These are phyloP conservation scores for Neurospora sp. DNA, from an alignment of 495 filamentous ascomycete genomes.

Conservation along the genomic window DNA sequence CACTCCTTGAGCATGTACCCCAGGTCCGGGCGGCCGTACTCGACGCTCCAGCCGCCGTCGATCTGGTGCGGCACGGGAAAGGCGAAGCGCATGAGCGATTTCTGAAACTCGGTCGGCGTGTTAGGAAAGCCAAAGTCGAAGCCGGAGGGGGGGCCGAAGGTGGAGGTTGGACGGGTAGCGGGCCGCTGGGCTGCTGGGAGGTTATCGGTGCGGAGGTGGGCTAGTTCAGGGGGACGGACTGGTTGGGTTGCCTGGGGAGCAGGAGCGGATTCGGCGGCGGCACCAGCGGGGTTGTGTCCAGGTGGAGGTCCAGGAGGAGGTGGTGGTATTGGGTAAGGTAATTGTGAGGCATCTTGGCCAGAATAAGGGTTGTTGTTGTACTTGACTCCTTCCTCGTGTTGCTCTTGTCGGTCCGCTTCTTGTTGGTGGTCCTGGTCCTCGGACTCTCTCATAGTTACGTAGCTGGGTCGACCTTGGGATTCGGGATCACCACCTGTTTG, in stretches of 20 bases:
- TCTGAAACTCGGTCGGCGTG: constrained; percentile 69
- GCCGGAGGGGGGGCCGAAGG: constrained; percentile 36
- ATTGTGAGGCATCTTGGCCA: neutral
- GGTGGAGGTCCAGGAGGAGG: neutral
- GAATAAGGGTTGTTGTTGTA: constrained; percentile 2
- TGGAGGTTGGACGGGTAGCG: constrained; percentile 27
- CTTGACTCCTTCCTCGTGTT: constrained; percentile 1
- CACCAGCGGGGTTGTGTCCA: neutral
- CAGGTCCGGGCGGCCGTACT: constrained; percentile 87
- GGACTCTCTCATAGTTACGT: constrained; percentile 6
- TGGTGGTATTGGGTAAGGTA: neutral
- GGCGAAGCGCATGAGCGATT: constrained; percentile 77
- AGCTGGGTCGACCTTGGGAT: constrained; percentile 15
- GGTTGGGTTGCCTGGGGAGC: constrained; percentile 4
- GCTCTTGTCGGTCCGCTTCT: constrained; percentile 2
- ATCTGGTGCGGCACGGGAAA: constrained; percentile 58
- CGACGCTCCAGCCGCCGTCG: constrained; percentile 77
- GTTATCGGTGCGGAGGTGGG: constrained; percentile 40
- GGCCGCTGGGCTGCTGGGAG: constrained; percentile 17
- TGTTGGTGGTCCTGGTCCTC: neutral
- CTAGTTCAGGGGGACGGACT: constrained; percentile 36
- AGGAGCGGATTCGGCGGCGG: neutral
- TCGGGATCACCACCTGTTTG: constrained; percentile 9
- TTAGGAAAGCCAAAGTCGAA: constrained; percentile 71
- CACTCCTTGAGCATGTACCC: constrained; percentile 72